phyloP scores from a whole-genome alignment of 1,284 basidiomycete species.

The Salmacisia buchloeana region DNA sequence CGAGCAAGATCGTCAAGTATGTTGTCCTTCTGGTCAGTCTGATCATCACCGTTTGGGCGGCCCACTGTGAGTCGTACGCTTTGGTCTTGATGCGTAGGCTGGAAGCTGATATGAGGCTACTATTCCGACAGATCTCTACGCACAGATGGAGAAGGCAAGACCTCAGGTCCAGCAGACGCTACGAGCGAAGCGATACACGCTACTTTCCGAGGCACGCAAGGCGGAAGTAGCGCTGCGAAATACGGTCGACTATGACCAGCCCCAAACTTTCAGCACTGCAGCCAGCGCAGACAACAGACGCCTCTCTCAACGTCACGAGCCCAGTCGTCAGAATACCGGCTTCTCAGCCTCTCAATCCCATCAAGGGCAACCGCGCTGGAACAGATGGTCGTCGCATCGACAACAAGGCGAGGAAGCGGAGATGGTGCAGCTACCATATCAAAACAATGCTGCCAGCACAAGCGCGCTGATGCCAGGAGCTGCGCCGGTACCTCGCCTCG shows the following conservation, averaged over 20 bases:
- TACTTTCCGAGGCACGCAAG: constrained; percentile 18
- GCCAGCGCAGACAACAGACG: background rate
- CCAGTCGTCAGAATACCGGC: too few relatives aligned
- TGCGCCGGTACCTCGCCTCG: background rate
- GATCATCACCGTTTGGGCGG: constrained; percentile 68
- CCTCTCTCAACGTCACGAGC: background rate
- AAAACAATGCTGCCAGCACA: background rate
- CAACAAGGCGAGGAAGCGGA: background rate
- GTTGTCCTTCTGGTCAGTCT: constrained; percentile 40
- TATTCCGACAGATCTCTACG: constrained; percentile 63
- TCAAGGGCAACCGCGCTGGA: background rate
- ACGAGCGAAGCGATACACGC: constrained; percentile 61
- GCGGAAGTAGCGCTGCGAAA: background rate
- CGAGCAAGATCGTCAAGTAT: constrained; percentile 44
- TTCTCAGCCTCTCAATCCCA: background rate
- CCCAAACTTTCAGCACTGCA: background rate
- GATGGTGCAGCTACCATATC: background rate
- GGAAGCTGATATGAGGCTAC: too few relatives aligned
- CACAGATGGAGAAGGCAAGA: constrained; percentile 69
- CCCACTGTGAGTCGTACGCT: constrained; percentile 62
- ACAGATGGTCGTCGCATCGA: background rate
- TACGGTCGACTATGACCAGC: background rate
- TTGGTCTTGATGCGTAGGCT: too few relatives aligned
- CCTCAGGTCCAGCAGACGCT: constrained; percentile 59
- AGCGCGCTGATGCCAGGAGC: background rate